A percentile compares a stretch with the other conserved stretches of the same genome.
These are phyloP conservation scores for Penicillium polonicum DNA, from an alignment of 2,329 filamentous ascomycete species.

Conservation along the genomic window DNA sequence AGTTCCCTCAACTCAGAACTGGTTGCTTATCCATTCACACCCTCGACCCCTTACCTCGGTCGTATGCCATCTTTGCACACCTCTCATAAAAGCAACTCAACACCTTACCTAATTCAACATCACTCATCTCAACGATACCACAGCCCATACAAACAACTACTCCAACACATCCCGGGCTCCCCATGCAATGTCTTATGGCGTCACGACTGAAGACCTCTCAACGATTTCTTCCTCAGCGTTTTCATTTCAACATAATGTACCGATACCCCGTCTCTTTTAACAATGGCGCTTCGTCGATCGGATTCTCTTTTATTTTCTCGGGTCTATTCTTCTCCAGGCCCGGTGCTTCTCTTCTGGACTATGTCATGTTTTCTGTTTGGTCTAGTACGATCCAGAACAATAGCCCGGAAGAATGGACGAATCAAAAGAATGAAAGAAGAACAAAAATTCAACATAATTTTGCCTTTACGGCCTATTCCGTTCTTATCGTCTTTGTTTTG, in stretches of 20 bases:
- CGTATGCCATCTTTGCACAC: slow-evolving; percentile 2
- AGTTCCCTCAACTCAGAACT: slow-evolving; percentile 12
- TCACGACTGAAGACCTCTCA: slow-evolving; percentile 44
- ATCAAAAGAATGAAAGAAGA: slow-evolving; percentile 15
- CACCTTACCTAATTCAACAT: slow-evolving; percentile 38
- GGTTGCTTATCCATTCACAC: slow-evolving; percentile 10
- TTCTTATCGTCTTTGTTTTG: slow-evolving; percentile 5
- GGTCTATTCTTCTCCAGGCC: slow-evolving; percentile 12
- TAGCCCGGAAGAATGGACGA: slow-evolving; percentile 10
- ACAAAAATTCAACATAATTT: slow-evolving; percentile 27
- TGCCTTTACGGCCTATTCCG: slow-evolving; percentile 1
- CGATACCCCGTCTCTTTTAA: slow-evolving; percentile 39
- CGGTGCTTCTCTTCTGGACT: slow-evolving; percentile 23
- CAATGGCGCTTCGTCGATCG: slow-evolving; percentile 27
- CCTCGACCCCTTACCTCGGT: slow-evolving; percentile 9
- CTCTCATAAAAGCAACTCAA: slow-evolving; percentile 16
- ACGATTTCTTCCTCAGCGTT: slow-evolving; percentile 43
- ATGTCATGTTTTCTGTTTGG: slow-evolving; percentile 10
- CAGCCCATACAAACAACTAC: slow-evolving; percentile 18
- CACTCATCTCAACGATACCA: slow-evolving; percentile 38
- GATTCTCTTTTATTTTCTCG: slow-evolving; percentile 17
- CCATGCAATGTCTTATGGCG: slow-evolving; percentile 38
- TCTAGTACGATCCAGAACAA: slow-evolving; percentile 12
- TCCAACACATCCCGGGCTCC: slow-evolving; percentile 26
- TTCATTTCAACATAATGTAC: slow-evolving; percentile 41